phyloP scores from a whole-genome alignment of 495 filamentous ascomycete species.

The Staphylotrichum longicolle region DNA sequence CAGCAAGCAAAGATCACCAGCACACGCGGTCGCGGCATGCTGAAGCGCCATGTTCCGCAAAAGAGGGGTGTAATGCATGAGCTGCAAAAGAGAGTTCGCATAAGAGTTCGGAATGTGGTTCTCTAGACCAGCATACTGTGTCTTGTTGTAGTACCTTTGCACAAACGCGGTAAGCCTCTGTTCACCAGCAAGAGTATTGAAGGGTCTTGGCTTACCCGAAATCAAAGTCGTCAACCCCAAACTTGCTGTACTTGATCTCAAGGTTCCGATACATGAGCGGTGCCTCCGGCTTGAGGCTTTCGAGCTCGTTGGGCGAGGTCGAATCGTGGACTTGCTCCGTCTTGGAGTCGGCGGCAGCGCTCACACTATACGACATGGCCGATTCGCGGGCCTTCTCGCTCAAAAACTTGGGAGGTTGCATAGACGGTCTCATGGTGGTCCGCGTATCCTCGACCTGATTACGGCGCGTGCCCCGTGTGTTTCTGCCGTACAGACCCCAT shows the following conservation, averaged over 20 bases:
- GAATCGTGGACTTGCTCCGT: conserved; percentile 54
- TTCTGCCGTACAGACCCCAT: conserved; percentile 70
- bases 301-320: conserved; percentile 57
- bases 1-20: conserved; percentile 76
- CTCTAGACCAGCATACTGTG: conserved; percentile 83
- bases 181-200: not conserved
- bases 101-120: conserved; percentile 97
- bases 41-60: conserved; percentile 87
- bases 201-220: conserved; percentile 64
- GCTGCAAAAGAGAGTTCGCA: conserved; percentile 87
- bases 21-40: conserved; percentile 80
- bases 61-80: conserved; percentile 84
- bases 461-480: conserved; percentile 67
- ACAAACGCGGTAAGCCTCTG: conserved; percentile 15
- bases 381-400: conserved; percentile 84
- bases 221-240: conserved; percentile 96
- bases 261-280: conserved; percentile 83
- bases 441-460: conserved; percentile 84
- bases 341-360: conserved; percentile 27
- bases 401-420: conserved; percentile 77
- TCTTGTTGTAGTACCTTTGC: conserved; percentile 87
- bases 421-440: conserved; percentile 50
- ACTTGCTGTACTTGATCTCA: conserved; percentile 96
- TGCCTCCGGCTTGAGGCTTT: conserved; percentile 66
- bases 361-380: conserved; percentile 51